phyloP scores from a whole-genome alignment of 495 filamentous ascomycete genomes.

The Hypoxylon crocopeplum region DNA sequence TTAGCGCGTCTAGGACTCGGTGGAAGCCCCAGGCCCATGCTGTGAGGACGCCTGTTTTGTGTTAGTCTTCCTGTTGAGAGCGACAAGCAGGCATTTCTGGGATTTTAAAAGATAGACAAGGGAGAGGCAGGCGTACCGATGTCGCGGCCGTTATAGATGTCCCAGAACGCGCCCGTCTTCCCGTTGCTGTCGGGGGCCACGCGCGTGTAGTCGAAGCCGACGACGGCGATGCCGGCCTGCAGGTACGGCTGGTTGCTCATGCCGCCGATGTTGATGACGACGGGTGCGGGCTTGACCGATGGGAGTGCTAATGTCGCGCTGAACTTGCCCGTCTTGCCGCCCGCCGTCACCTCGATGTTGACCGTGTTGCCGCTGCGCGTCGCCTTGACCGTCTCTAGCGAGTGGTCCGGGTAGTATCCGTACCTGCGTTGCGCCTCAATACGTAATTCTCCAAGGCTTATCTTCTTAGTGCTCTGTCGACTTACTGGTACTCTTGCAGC shows the following conservation, averaged over 20 bases:
- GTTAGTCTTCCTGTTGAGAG: background rate
- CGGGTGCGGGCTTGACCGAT: constrained; percentile 49
- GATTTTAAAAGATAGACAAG: background rate
- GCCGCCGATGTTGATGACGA: constrained; percentile 62
- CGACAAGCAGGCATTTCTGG: too few relatives aligned
- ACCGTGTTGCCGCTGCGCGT: constrained; percentile 57
- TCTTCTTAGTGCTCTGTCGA: background rate
- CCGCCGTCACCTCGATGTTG: constrained; percentile 54
- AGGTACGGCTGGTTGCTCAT: constrained; percentile 60
- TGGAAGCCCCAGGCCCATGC: constrained; percentile 65
- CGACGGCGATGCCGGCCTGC: constrained; percentile 57
- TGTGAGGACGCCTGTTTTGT: constrained; percentile 50
- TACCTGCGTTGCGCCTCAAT: constrained; percentile 30
- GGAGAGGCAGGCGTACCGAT: constrained; percentile 46
- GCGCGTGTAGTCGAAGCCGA: constrained; percentile 57
- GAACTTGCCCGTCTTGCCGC: constrained; percentile 55
- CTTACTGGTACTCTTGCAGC: constrained; percentile 59
- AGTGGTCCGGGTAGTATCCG: constrained; percentile 61
- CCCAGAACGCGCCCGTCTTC: constrained; percentile 61
- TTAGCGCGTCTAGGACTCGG: constrained; percentile 58
- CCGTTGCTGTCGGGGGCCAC: constrained; percentile 59
- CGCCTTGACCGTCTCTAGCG: constrained; percentile 56
- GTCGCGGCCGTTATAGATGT: constrained; percentile 58
- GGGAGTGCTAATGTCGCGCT: constrained; percentile 54
- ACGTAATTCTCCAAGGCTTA: background rate